A percentile compares a stretch with the other conserved stretches of the same genome.
These are phyloP conservation scores for Pichia thaimueangensis DNA, from an alignment of 805 yeast species.

Conservation along the genomic window DNA sequence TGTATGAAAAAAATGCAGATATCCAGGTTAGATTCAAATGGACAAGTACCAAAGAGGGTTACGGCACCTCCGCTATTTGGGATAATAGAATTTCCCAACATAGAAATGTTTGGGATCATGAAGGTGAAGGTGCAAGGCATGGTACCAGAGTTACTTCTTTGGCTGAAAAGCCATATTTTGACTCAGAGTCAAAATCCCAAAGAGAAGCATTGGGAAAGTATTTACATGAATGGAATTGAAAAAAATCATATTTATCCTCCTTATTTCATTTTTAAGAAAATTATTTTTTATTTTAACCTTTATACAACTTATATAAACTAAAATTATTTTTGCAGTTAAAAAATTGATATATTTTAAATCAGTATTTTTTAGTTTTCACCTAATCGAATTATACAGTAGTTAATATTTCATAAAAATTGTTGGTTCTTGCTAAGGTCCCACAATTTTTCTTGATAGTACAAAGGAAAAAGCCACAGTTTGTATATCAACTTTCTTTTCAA, in stretches of 20 bases:
- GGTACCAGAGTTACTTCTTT: conserved; percentile 49
- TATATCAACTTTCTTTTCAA: too few relatives aligned
- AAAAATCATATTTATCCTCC: background rate
- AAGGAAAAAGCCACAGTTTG: too few relatives aligned
- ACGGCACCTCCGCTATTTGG: conserved; percentile 43
- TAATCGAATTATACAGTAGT: too few relatives aligned
- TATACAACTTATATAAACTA: background rate
- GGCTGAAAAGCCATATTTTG: conserved; percentile 49
- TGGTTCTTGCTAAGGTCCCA: too few relatives aligned
- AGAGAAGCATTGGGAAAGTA: conserved; percentile 41
- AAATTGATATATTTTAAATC: too few relatives aligned
- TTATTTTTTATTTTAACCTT: background rate
- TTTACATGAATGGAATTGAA: conserved; percentile 11
- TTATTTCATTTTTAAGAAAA: too few relatives aligned
- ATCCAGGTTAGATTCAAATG: conserved; percentile 44
- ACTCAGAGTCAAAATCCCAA: conserved; percentile 43
- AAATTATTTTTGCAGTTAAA: too few relatives aligned
- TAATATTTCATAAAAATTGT: background rate
- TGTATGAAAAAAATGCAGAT: conserved; percentile 48
- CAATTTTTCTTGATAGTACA: too few relatives aligned
- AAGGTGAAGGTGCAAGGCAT: conserved; percentile 39
- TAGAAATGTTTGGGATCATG: conserved; percentile 38
- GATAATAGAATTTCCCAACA: conserved; percentile 44
- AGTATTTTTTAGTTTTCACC: too few relatives aligned
- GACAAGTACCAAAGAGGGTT: conserved; percentile 33